A percentile compares a stretch with the other conserved stretches of the same genome.
These are phyloP conservation scores for Cyberlindnera bimundalis DNA, from an alignment of 805 yeast genomes.

Conservation along the genomic window DNA sequence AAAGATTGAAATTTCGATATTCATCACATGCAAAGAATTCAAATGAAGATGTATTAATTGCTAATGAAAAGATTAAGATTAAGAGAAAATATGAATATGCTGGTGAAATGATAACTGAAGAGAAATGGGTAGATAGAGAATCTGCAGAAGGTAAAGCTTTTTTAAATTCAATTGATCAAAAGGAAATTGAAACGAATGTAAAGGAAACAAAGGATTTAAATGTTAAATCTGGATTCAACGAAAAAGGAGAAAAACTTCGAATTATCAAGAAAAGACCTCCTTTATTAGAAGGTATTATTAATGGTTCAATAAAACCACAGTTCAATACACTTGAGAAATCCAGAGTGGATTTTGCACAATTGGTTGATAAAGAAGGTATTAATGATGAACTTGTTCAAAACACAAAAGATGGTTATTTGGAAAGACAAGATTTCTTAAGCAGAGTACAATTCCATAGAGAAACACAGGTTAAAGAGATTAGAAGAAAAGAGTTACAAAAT, in stretches of 20 bases:
- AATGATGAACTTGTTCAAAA: slow-evolving; percentile 75
- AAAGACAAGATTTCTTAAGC: slow-evolving; percentile 83
- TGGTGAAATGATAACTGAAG: slow-evolving; percentile 75
- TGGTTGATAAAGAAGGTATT: slow-evolving; percentile 83
- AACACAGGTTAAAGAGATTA: slow-evolving; percentile 35
- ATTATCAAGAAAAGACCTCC: slow-evolving; percentile 71
- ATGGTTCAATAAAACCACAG: slow-evolving; percentile 67
- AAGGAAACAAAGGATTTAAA: slow-evolving; percentile 9
- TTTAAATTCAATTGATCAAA: slow-evolving; percentile 46
- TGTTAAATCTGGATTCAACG: slow-evolving; percentile 18
- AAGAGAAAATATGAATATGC: slow-evolving; percentile 84
- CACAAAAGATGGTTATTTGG: slow-evolving; percentile 88
- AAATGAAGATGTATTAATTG: slow-evolving; percentile 9
- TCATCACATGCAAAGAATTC: slow-evolving; percentile 18
- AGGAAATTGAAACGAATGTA: slow-evolving; percentile 12
- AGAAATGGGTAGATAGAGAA: slow-evolving; percentile 67
- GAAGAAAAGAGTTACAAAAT: slow-evolving; percentile 33
- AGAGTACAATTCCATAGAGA: slow-evolving; percentile 56
- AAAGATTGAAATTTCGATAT: slow-evolving; percentile 25
- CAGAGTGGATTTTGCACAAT: slow-evolving; percentile 90
- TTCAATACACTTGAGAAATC: slow-evolving; percentile 91
- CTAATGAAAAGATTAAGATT: slow-evolving; percentile 57
- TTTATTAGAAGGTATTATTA: slow-evolving; percentile 69
- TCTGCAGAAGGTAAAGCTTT: slow-evolving; percentile 90
- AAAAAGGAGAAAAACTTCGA: slow-evolving; percentile 37